Evolutionary conservation across 2,329 filamentous ascomycete species (phyloP).

Genomic region (Alternaria brassicae): DNA sequence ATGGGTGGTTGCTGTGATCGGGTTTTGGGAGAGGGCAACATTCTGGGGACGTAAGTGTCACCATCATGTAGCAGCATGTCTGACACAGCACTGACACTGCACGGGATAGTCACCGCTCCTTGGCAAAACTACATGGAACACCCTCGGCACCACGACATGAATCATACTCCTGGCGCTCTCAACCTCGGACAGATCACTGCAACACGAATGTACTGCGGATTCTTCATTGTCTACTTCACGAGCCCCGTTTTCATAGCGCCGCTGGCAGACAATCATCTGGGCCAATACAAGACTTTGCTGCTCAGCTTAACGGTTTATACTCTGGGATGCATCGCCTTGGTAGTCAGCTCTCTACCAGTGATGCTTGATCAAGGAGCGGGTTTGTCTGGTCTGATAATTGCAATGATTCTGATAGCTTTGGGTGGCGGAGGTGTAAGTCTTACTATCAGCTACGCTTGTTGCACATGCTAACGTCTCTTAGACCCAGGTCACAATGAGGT

Average conservation of each 20-base stretch:
- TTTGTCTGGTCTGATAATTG: slow-evolving; percentile 34
- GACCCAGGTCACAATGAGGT: slow-evolving; percentile 45
- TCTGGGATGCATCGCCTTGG: slow-evolving; percentile 32
- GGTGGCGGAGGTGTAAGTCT: slow-evolving; percentile 45
- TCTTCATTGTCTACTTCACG: slow-evolving; percentile 61
- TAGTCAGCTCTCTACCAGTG: slow-evolving; percentile 28
- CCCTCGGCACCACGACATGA: slow-evolving; percentile 25
- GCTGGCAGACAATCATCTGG: slow-evolving; percentile 50
- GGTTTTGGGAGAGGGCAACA: slow-evolving; percentile 36
- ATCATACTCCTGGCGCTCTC: slow-evolving; percentile 46
- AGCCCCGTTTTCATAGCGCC: slow-evolving; percentile 47
- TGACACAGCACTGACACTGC: slow-evolving; percentile 4
- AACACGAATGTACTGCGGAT: slow-evolving; percentile 63
- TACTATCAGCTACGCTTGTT: not conserved
- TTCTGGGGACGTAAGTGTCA: slow-evolving; percentile 35
- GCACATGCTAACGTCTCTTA: not conserved
- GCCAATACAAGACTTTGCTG: slow-evolving; percentile 49
- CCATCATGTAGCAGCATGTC: slow-evolving; percentile 14
- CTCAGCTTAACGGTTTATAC: slow-evolving; percentile 41
- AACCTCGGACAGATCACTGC: slow-evolving; percentile 50
- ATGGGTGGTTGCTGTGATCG: slow-evolving; percentile 36
- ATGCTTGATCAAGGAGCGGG: slow-evolving; percentile 33
- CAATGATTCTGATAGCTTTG: slow-evolving; percentile 49
- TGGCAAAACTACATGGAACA: slow-evolving; percentile 57
- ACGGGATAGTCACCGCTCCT: slow-evolving; percentile 32